phyloP scores from a whole-genome alignment of 2,329 filamentous ascomycete species.

The Xylaria sp. region DNA sequence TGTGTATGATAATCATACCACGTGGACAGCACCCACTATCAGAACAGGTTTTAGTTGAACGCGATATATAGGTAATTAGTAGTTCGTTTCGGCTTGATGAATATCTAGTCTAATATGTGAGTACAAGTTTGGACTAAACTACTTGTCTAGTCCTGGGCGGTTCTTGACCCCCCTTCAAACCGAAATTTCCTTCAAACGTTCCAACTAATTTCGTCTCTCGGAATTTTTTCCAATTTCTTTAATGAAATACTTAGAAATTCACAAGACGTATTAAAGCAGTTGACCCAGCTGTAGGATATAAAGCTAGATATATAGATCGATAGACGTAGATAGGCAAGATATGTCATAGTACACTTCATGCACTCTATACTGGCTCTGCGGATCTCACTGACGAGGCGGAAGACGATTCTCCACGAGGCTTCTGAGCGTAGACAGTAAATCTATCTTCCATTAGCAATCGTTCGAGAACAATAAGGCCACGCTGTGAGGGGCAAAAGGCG shows the following conservation, averaged over 20 bases:
- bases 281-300: background rate
- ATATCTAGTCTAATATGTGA: background rate
- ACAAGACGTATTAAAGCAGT: background rate
- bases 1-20: slow-evolving; percentile 18
- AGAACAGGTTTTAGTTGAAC: background rate
- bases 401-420: slow-evolving; percentile 42
- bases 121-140: background rate
- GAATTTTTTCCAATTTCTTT: background rate
- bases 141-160: background rate
- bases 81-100: background rate
- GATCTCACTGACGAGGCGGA: slow-evolving; percentile 33
- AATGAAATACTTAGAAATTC: background rate
- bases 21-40: slow-evolving; percentile 9
- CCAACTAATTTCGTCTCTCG: background rate
- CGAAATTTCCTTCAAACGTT: background rate
- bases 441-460: slow-evolving; percentile 32
- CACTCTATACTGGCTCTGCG: slow-evolving; percentile 18
- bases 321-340: background rate
- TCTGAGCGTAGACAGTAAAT: slow-evolving; percentile 46
- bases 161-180: background rate
- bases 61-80: background rate
- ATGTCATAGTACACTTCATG: background rate
- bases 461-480: background rate
- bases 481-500: background rate
- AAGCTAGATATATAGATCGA: background rate